Conservation (phyloP, 306 rosid genomes). For the Pterocarpus macrocarpus region DNA sequence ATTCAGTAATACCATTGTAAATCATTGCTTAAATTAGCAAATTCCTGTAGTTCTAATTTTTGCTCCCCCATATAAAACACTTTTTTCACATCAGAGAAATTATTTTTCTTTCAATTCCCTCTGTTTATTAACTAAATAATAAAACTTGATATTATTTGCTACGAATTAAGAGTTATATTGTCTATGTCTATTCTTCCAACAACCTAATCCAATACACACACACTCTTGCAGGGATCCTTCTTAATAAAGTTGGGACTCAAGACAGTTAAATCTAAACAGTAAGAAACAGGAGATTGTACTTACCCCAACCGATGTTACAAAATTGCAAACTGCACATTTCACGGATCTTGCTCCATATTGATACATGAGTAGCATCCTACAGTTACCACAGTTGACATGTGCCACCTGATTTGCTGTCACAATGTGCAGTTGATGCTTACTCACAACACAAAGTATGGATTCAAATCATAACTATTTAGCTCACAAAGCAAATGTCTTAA, state of each 20-base stretch:
- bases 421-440: constrained; percentile 41
- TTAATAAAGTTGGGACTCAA: neutral
- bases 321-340: constrained; percentile 98
- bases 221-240: neutral
- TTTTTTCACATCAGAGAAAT: no score
- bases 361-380: constrained; percentile 92
- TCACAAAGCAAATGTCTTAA: constrained; percentile 33
- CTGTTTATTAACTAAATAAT: neutral
- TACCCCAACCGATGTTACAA: constrained; percentile 97
- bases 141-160: constrained; percentile 18
- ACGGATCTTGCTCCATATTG: constrained; percentile 98
- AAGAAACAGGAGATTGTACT: constrained; percentile 46
- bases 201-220: neutral
- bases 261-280: neutral
- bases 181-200: neutral
- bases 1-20: constrained; percentile 41
- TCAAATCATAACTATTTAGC: constrained; percentile 30
- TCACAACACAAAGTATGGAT: constrained; percentile 27
- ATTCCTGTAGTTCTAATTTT: constrained; percentile 4
- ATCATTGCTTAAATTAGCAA: constrained; percentile 29
- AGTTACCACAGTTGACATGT: constrained; percentile 94
- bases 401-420: constrained; percentile 98
- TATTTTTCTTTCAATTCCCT: neutral
- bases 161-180: constrained; percentile 13
- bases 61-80: neutral